Percentiles rank a stretch among this genome's conserved stretches.
Evolutionary conservation across 129 eudicot species (phyloP).

Genomic region (Lactuca saligna): DNA sequence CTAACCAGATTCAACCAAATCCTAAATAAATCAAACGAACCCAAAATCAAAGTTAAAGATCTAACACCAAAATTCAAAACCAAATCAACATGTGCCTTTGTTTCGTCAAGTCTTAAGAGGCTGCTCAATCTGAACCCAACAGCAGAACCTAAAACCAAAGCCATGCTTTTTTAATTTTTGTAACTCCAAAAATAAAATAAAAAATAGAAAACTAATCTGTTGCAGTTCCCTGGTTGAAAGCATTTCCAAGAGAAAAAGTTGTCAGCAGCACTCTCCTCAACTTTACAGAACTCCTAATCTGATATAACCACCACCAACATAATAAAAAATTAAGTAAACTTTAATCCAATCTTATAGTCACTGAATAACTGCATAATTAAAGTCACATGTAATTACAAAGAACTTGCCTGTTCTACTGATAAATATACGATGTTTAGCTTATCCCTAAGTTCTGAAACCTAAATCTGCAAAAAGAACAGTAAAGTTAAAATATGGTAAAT

Average conservation of each 20-base stretch:
- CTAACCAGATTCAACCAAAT: too few species aligned
- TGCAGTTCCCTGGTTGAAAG: slow-evolving; percentile 95
- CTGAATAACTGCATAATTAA: background rate
- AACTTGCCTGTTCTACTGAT: slow-evolving; percentile 57
- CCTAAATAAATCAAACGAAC: too few species aligned
- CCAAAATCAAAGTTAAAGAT: too few species aligned
- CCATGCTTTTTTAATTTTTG: too few species aligned
- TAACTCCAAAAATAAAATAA: too few species aligned
- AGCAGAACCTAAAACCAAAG: too few species aligned
- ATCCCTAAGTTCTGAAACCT: slow-evolving; percentile 76
- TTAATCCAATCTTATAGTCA: slow-evolving; percentile 12
- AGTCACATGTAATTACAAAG: background rate
- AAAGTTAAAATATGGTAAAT: slow-evolving; percentile 12
- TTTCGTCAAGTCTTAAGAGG: too few species aligned
- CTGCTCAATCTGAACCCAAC: too few species aligned
- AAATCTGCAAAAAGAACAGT: slow-evolving; percentile 12
- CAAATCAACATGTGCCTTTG: too few species aligned
- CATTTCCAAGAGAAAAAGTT: slow-evolving; percentile 92
- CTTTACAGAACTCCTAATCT: slow-evolving; percentile 82
- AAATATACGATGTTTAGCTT: slow-evolving; percentile 55
- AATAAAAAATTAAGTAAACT: slow-evolving; percentile 12
- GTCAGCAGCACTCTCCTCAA: slow-evolving; percentile 91
- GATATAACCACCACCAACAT: slow-evolving; percentile 42
- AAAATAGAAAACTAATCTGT: slow-evolving; percentile 54
- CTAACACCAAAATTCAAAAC: too few species aligned